Percentiles rank a stretch among this genome's conserved stretches.
These are phyloP conservation scores for Cyclotella choctawhatcheeana DNA, from an alignment of 108 stramenopile species.

Conservation along the genomic window DNA sequence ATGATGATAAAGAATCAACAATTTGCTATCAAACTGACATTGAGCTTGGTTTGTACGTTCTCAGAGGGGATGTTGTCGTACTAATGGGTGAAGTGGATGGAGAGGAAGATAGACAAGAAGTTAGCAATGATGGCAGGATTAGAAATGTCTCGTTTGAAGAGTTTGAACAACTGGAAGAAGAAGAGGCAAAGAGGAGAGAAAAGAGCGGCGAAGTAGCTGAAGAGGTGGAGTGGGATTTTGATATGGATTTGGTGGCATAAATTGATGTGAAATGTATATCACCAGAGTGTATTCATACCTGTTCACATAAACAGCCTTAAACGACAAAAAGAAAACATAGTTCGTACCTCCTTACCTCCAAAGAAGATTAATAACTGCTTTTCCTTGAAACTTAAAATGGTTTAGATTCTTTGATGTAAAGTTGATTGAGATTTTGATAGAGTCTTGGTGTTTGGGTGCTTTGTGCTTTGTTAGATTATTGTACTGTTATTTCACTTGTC, in stretches of 20 bases:
- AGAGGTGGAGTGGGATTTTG: slow-evolving; percentile 83
- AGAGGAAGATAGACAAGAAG: slow-evolving; percentile 37
- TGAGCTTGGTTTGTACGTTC: slow-evolving; percentile 85
- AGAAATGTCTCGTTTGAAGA: slow-evolving; percentile 63
- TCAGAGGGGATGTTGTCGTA: slow-evolving; percentile 92
- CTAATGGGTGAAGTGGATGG: slow-evolving; percentile 88
- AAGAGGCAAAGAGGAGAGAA: slow-evolving; percentile 48
- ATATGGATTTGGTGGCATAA: slow-evolving; percentile 83
- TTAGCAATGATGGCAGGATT: slow-evolving; percentile 36
- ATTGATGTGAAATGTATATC: too few relatives aligned
- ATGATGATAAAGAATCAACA: slow-evolving; percentile 41
- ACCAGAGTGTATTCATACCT: neutral
- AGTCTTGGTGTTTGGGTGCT: too few relatives aligned
- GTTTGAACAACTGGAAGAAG: slow-evolving; percentile 54
- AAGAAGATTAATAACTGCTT: too few relatives aligned
- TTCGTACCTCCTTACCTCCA: too few relatives aligned
- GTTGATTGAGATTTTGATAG: too few relatives aligned
- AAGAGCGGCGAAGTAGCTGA: slow-evolving; percentile 34
- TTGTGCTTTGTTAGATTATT: too few relatives aligned
- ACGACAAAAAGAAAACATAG: neutral
- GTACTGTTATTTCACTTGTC: too few relatives aligned
- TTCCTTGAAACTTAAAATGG: too few relatives aligned
- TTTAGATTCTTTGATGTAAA: too few relatives aligned
- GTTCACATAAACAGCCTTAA: neutral
- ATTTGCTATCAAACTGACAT: slow-evolving; percentile 83